phyloP scores from a whole-genome alignment of 306 rosid species.

The Vigna reflexopilosa region DNA sequence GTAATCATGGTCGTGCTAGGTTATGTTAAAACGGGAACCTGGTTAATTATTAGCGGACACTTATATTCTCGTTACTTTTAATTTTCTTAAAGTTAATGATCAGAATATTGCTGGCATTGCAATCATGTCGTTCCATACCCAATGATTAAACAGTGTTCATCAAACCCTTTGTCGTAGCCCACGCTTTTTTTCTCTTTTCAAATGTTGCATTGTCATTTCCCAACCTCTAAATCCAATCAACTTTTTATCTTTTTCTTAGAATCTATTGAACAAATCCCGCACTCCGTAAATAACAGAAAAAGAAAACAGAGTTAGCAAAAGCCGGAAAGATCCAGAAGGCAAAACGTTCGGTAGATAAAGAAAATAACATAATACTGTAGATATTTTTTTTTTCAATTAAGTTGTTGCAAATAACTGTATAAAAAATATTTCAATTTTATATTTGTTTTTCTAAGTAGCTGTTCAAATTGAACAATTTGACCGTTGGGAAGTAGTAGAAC shows the following conservation, averaged over 20 bases:
- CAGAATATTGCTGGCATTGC: slow-evolving; percentile 38
- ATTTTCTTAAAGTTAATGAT: slow-evolving; percentile 18
- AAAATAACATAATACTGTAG: neutral
- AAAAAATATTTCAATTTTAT: no score
- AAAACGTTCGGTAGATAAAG: slow-evolving; percentile 1
- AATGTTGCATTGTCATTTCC: slow-evolving; percentile 13
- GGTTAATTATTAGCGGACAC: slow-evolving; percentile 26
- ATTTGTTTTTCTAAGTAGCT: no score
- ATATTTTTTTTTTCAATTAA: no score
- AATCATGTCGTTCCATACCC: slow-evolving; percentile 42
- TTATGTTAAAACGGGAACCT: neutral
- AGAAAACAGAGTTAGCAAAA: neutral
- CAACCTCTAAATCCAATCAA: slow-evolving; percentile 1
- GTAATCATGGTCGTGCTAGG: slow-evolving; percentile 16
- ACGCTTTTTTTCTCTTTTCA: slow-evolving; percentile 18
- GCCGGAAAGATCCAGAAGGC: slow-evolving; percentile 4
- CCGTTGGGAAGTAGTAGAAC: neutral
- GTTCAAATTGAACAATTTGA: slow-evolving; percentile 4
- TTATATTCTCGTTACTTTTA: slow-evolving; percentile 15
- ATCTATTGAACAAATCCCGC: neutral
- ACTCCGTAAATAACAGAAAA: slow-evolving; percentile 7
- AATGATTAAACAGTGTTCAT: slow-evolving; percentile 46
- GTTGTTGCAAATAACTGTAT: no score
- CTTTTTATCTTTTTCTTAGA: neutral
- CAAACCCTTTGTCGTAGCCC: slow-evolving; percentile 36